A percentile compares a stretch with the other conserved stretches of the same genome.
Conservation (phyloP, 495 filamentous ascomycete genomes). For the Neurospora sp. region DNA sequence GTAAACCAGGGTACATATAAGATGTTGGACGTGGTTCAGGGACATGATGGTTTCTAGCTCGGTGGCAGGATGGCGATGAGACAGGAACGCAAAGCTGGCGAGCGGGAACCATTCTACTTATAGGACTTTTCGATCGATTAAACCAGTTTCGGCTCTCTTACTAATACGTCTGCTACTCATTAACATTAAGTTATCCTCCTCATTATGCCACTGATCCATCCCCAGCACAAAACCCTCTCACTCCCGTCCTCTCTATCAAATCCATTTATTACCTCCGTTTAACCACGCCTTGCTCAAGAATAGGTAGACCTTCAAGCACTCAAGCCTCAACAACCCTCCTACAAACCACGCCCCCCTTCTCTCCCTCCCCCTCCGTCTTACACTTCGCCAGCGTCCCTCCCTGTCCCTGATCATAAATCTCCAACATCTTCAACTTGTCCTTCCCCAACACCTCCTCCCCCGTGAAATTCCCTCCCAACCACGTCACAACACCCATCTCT, state of each 20-base stretch:
- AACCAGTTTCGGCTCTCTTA: background rate
- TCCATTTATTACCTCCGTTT: background rate
- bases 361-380: conserved; percentile 2
- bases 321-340: background rate
- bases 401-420: conserved; percentile 13
- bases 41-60: background rate
- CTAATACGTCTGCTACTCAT: background rate
- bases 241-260: background rate
- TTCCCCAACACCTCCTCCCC: background rate
- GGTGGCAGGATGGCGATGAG: background rate
- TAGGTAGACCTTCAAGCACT: background rate
- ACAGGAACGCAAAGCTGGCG: background rate
- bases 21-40: background rate
- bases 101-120: background rate
- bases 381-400: conserved; percentile 19
- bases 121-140: background rate
- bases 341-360: background rate
- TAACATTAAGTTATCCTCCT: background rate
- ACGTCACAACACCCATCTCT: conserved; percentile 1
- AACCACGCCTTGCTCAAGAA: background rate
- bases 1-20: background rate
- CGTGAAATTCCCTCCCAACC: background rate
- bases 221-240: background rate
- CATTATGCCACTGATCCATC: background rate
- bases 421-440: conserved; percentile 6